Evolutionary conservation across 1,284 basidiomycete species (phyloP), one percentile per base, ranked within the genome.

Genomic region (Ganoderma sp.): DNA sequence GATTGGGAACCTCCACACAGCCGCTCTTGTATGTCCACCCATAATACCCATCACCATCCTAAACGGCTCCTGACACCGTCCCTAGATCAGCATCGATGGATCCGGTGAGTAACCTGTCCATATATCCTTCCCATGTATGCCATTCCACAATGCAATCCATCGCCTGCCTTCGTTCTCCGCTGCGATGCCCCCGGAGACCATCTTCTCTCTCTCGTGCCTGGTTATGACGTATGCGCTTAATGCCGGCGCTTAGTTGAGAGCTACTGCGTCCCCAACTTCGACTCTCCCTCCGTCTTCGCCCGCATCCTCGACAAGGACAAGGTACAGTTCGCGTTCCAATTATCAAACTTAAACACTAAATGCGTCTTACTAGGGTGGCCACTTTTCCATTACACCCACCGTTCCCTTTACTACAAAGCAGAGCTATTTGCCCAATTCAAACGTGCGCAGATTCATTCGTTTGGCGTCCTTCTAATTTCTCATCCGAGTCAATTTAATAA

Each of bases 241-340:
- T 28, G 66, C 19, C 64, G 25, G 37, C 43, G 7, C 54, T n/a
- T 71, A 92, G 91, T 95, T 73, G 92, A 97, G 77, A 93, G 92
- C 73, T 95, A 96, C 79, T 97, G 95, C 75, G 85, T 96, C 14
- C 96, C 96, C 1, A 87, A 96, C 83, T 98, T 98, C 77, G 96
- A 98, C 79, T 96, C 94, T 4, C 95, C 95, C 9, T 92, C 91
- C 15, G 84, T 98, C 45, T 98, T 97, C 73, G 95, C 95, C 7
- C 87, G 93, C 15, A 93, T 95, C 73, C 84, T 95, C 4, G 93
- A 95, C 81, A 93, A 94, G 76, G 83, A 94, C 78, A 93, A 92
- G 85, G 83, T 85, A 25, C n/a, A 0, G 0, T n/a, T 22, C 61
- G 42, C 19, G 39, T 8, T 32, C 0, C 34, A 39, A 32, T 32